Evolutionary conservation across 176 grass and related monocot genomes (phyloP), one percentile per base, ranked within the genome.

Genomic region (Chrysopogon serrulatus): DNA sequence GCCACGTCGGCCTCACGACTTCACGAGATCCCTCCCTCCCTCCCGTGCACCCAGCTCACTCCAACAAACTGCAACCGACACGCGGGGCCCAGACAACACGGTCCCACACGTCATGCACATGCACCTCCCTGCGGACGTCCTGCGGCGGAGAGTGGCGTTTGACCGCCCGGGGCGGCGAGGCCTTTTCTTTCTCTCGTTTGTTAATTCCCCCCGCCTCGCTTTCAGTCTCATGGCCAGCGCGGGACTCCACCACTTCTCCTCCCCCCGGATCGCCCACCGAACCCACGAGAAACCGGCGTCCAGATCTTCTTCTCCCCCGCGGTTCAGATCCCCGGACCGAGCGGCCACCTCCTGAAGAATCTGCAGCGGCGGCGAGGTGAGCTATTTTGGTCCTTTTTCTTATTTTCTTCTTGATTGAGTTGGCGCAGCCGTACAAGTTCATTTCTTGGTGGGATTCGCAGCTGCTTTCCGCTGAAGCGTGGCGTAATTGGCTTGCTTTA

Each of bases 11-110:
- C 67, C 40, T 24, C 65, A 2, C 19, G 0, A 8, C 18, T 5
- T 18, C 10, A 4, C 28, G 10, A 4, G 18, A 36, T 21, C 33
- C 16, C 17, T 36, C 6, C 26, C 15, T 28, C 26, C 24, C 28
- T 33, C 68, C 23, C 24, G 26, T 10, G 26, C 69, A 73, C 68
- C 68, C 40, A 17, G 14, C 40, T 5, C 3, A 8, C 14, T 0
- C 0, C 1, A 6, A 1, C 32, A 5, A n/a, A 39, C 30, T 1
- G 0, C 2, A 5, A 1, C 9, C 5, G 12, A n/a, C 74, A 78
- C 0, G 14, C 7, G 56, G 80, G 43, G 4, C 0, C 74, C 19
- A 0, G 0, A 0, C 0, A 0, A 0, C 0, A 0, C 12, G 39
- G 31, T 0, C 86, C 65, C 65, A 33, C 73, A 0, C 3, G 51